A percentile compares a stretch with the other conserved stretches of the same genome.
Evolutionary conservation across 805 yeast genomes (phyloP).

Genomic region (Teunomyces cretensis): DNA sequence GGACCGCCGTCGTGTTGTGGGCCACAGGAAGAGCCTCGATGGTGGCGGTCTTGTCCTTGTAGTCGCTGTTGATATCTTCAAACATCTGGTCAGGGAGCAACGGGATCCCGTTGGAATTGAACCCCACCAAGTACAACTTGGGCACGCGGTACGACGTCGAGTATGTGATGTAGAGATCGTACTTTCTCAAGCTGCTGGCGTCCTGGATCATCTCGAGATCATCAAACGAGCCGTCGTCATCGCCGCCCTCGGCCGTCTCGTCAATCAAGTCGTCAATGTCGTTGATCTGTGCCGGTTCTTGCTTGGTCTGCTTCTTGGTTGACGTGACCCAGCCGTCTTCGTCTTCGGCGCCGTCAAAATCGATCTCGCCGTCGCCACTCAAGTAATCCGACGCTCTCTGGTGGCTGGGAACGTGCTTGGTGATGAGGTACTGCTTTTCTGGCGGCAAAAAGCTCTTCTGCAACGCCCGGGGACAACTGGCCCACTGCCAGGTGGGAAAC

Average conservation of each 20-base stretch:
- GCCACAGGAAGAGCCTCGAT: conserved; percentile 90
- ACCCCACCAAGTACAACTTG: conserved; percentile 88
- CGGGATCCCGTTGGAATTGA: conserved; percentile 79
- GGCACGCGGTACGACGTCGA: conserved; percentile 96
- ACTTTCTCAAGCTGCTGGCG: conserved; percentile 53
- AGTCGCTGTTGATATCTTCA: conserved; percentile 89
- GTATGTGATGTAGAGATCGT: conserved; percentile 88
- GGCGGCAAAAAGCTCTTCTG: conserved; percentile 72
- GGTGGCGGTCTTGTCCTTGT: conserved; percentile 93
- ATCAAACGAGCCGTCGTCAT: conserved; percentile 26
- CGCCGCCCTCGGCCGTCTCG: conserved; percentile 39
- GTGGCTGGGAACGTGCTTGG: conserved; percentile 85
- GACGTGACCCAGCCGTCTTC: conserved; percentile 60
- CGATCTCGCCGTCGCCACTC: conserved; percentile 40
- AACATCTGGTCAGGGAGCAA: conserved; percentile 87
- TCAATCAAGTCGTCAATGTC: conserved; percentile 50
- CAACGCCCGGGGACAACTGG: conserved; percentile 31
- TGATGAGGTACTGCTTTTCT: conserved; percentile 84
- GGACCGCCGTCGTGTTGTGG: conserved; percentile 71
- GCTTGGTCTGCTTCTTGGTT: neutral
- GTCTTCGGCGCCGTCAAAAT: conserved; percentile 29
- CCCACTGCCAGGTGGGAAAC: conserved; percentile 98
- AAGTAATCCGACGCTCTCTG: conserved; percentile 63
- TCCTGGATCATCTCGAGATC: conserved; percentile 33
- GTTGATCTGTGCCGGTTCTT: conserved; percentile 22